These are phyloP conservation scores for Fusarium brachygibbosum DNA, from an alignment of 2,329 filamentous ascomycete genomes.

Conservation along the genomic window DNA sequence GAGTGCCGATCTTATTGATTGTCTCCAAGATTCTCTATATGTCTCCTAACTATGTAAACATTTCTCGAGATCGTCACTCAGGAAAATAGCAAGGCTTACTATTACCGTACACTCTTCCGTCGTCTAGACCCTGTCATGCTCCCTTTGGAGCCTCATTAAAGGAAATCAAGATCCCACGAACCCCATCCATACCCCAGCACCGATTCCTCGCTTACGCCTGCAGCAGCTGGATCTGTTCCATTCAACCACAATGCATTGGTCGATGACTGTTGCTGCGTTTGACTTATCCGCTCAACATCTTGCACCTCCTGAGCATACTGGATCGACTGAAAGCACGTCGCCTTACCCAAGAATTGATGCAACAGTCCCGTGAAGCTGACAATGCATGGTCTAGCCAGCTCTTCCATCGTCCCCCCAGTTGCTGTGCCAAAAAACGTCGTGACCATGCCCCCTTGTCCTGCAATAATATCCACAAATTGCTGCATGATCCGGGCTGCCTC, in stretches of 20 bases:
- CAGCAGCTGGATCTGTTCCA: constrained; percentile 24
- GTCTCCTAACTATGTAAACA: background rate
- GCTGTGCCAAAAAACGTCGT: constrained; percentile 37
- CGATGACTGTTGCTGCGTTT: constrained; percentile 34
- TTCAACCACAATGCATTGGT: constrained; percentile 43
- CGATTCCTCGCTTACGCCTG: constrained; percentile 38
- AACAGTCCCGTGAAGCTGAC: constrained; percentile 47
- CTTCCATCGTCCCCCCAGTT: constrained; percentile 37
- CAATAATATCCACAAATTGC: constrained; percentile 46
- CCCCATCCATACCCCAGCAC: constrained; percentile 47
- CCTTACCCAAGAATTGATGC: constrained; percentile 53
- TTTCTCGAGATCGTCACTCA: background rate
- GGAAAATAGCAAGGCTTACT: background rate
- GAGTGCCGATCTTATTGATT: constrained; percentile 2
- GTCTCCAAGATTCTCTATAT: background rate
- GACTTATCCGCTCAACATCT: constrained; percentile 19
- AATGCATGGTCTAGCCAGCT: constrained; percentile 39
- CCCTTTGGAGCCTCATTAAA: constrained; percentile 25
- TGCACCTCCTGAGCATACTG: constrained; percentile 41
- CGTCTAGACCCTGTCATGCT: background rate
- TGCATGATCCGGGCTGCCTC: constrained; percentile 54
- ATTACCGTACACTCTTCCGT: background rate
- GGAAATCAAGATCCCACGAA: constrained; percentile 49
- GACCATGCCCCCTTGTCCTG: constrained; percentile 35
- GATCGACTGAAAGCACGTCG: constrained; percentile 50